A percentile compares a stretch with the other conserved stretches of the same genome.
Evolutionary conservation across 106 monocot genomes (phyloP).

Genomic region (Allium fistulosum): DNA sequence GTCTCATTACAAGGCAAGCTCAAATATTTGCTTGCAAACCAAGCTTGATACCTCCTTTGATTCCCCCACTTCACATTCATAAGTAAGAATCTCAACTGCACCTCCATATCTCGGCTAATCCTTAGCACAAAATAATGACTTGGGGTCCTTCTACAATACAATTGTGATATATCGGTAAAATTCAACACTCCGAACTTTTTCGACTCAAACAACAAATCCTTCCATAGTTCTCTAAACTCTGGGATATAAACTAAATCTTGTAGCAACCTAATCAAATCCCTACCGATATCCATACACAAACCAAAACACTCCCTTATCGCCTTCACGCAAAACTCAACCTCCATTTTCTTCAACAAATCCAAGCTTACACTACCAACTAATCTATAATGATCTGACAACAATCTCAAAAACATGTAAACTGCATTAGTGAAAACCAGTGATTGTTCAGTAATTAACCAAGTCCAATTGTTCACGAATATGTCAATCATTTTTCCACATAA

Average conservation of each 20-base stretch:
- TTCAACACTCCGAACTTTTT: conserved; percentile 23
- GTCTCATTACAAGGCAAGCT: conserved; percentile 46
- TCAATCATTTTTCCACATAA: too few relatives aligned
- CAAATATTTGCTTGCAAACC: conserved; percentile 76
- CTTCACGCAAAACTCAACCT: conserved; percentile 56
- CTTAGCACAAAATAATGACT: conserved; percentile 35
- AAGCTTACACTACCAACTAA: conserved; percentile 18
- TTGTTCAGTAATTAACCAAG: conserved; percentile 37
- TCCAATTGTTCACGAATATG: conserved; percentile 18
- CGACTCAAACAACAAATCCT: conserved; percentile 43
- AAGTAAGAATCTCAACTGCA: conserved; percentile 63
- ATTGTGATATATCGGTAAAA: conserved; percentile 41
- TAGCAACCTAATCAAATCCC: conserved; percentile 66
- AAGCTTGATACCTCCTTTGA: conserved; percentile 69
- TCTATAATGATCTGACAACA: conserved; percentile 67
- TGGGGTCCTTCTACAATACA: conserved; percentile 47
- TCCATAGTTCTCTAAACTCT: conserved; percentile 65
- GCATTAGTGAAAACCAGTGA: conserved; percentile 30
- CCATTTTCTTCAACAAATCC: conserved; percentile 39
- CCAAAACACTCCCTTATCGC: conserved; percentile 45
- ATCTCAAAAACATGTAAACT: conserved; percentile 51
- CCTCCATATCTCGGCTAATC: conserved; percentile 65
- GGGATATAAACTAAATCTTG: conserved; percentile 58
- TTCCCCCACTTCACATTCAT: conserved; percentile 68
- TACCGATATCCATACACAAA: conserved; percentile 50